phyloP scores from a whole-genome alignment of 73 alveolate species.

The Uronychia binucleata region DNA sequence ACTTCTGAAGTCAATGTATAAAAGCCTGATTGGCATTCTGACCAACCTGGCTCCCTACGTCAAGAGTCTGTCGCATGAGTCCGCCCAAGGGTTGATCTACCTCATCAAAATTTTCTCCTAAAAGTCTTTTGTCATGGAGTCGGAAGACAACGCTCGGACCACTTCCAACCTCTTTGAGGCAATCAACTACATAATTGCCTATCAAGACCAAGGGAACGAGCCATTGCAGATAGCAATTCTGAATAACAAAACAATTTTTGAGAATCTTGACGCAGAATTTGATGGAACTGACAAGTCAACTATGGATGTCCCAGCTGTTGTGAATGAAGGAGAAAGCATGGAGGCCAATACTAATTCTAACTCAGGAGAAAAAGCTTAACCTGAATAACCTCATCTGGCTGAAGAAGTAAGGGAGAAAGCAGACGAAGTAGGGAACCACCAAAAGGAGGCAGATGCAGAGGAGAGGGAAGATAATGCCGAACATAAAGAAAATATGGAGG shows the following conservation, averaged over 20 bases:
- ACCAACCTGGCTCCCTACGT: constrained; percentile 66
- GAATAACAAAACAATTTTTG: constrained; percentile 29
- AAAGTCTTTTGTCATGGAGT: constrained; percentile 46
- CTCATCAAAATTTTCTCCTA: constrained; percentile 56
- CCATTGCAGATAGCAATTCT: constrained; percentile 43
- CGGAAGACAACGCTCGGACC: constrained; percentile 61
- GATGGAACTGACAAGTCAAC: background rate
- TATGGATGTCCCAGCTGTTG: background rate
- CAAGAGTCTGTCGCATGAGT: constrained; percentile 55
- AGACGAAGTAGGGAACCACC: background rate
- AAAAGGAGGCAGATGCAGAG: background rate
- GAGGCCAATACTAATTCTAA: too few relatives aligned
- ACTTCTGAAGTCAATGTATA: constrained; percentile 61
- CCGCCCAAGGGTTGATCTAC: constrained; percentile 52
- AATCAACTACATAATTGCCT: constrained; percentile 57
- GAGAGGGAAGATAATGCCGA: background rate
- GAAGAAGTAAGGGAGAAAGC: background rate
- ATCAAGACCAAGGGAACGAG: constrained; percentile 66
- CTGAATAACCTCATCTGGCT: background rate
- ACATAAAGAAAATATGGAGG: background rate
- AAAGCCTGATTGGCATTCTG: constrained; percentile 54
- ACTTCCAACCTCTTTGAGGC: constrained; percentile 59
- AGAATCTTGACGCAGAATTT: background rate
- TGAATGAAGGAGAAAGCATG: background rate
- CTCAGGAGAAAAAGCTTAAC: background rate